A percentile compares a stretch with the other conserved stretches of the same genome.
phyloP scores from a whole-genome alignment of 129 eudicot species.

The Flaveria trinervia region DNA sequence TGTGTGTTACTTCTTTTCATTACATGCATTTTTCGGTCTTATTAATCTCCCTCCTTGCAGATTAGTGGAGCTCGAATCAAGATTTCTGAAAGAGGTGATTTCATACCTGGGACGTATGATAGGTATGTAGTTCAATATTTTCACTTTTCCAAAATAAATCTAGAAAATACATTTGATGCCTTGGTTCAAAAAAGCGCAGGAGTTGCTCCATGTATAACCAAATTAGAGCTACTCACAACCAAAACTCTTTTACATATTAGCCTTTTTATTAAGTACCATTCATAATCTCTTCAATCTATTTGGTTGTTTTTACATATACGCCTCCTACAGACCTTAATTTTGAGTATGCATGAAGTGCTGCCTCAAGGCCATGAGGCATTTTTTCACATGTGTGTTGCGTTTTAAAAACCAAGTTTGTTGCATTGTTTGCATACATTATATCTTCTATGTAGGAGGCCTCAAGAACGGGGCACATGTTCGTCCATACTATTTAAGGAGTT shows the following conservation, averaged over 20 bases:
- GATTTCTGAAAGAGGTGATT: conserved; percentile 92
- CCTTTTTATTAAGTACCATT: too few species aligned
- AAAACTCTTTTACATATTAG: too few species aligned
- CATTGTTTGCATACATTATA: neutral
- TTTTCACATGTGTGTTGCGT: too few species aligned
- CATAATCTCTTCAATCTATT: too few species aligned
- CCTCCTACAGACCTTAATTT: too few species aligned
- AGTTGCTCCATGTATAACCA: too few species aligned
- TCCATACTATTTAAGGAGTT: neutral
- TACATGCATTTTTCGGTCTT: neutral
- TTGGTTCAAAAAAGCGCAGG: too few species aligned
- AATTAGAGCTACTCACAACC: too few species aligned
- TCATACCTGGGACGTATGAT: conserved; percentile 84
- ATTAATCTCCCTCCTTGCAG: conserved; percentile 37
- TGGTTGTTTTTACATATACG: too few species aligned
- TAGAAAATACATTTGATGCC: neutral
- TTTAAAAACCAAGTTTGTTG: too few species aligned
- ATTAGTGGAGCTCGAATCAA: conserved; percentile 86
- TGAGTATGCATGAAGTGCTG: too few species aligned
- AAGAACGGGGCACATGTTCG: neutral
- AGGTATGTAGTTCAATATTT: conserved; percentile 45
- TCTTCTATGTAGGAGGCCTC: neutral
- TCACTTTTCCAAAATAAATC: neutral
- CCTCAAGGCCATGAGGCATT: too few species aligned
- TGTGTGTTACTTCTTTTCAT: neutral